A percentile compares a stretch with the other conserved stretches of the same genome.
Conservation (phyloP, 2,329 filamentous ascomycete species). For the Stagonosporopsis cucurbitacearum region DNA sequence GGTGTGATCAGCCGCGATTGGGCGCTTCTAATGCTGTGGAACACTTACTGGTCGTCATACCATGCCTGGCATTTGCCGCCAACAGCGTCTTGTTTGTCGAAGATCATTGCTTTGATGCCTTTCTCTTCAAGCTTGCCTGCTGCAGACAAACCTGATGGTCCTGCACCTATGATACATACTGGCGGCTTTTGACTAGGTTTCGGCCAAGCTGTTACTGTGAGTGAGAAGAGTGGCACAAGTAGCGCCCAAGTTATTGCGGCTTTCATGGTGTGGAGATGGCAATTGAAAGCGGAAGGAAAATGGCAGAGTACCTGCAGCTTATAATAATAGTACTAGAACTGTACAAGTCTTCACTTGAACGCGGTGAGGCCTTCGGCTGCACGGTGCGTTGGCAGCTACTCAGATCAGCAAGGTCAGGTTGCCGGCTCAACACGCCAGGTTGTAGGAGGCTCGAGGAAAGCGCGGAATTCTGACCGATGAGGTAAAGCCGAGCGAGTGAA, state of each 20-base stretch:
- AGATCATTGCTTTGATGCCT: slow-evolving; percentile 45
- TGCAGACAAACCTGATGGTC: slow-evolving; percentile 46
- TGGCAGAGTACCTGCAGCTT: slow-evolving; percentile 34
- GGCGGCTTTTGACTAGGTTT: slow-evolving; percentile 34
- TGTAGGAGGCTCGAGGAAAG: slow-evolving; percentile 29
- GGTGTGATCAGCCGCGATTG: slow-evolving; percentile 43
- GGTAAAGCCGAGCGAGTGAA: slow-evolving; percentile 24
- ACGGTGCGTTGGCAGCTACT: slow-evolving; percentile 47
- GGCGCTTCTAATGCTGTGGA: slow-evolving; percentile 31
- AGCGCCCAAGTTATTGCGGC: slow-evolving; percentile 32
- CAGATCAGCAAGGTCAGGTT: slow-evolving; percentile 30
- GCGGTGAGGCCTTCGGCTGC: slow-evolving; percentile 35
- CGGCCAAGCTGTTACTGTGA: slow-evolving; percentile 38
- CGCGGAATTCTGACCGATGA: slow-evolving; percentile 25
- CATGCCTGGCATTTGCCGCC: slow-evolving; percentile 49
- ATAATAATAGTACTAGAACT: slow-evolving; percentile 29
- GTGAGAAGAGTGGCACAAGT: slow-evolving; percentile 30
- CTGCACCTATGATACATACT: slow-evolving; percentile 49
- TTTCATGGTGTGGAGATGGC: slow-evolving; percentile 24
- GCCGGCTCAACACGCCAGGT: slow-evolving; percentile 38
- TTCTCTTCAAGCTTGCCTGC: slow-evolving; percentile 43
- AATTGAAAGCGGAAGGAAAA: slow-evolving; percentile 26
- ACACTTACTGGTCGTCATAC: slow-evolving; percentile 48
- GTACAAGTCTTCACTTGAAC: slow-evolving; percentile 20
- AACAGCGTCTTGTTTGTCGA: slow-evolving; percentile 45